phyloP scores from a whole-genome alignment of 2,329 filamentous ascomycete genomes.

The Xylaria sp. region DNA sequence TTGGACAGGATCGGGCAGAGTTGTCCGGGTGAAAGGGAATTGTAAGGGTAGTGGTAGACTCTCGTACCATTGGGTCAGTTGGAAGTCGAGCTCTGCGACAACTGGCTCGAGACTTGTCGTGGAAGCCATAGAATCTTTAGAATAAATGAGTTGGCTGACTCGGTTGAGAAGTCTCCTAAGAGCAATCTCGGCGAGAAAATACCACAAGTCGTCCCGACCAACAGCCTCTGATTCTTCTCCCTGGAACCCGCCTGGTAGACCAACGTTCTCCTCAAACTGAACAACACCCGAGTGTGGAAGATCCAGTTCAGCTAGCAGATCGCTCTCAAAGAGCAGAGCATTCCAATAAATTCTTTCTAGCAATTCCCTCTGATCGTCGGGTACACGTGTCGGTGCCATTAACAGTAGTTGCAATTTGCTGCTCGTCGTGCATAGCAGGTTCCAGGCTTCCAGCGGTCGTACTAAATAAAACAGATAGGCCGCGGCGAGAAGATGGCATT shows the following conservation, averaged over 20 bases:
- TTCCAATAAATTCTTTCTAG: constrained; percentile 87
- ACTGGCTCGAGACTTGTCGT: constrained; percentile 77
- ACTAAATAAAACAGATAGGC: constrained; percentile 86
- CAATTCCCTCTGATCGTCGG: constrained; percentile 72
- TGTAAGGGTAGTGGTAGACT: constrained; percentile 75
- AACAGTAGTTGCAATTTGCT: constrained; percentile 81
- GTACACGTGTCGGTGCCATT: constrained; percentile 74
- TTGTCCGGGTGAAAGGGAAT: constrained; percentile 73
- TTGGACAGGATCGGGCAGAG: constrained; percentile 75
- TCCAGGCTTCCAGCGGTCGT: constrained; percentile 83
- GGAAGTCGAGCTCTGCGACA: constrained; percentile 80
- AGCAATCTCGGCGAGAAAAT: constrained; percentile 83
- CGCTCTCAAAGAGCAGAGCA: constrained; percentile 78
- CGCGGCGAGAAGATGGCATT: constrained; percentile 80
- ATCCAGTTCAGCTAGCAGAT: constrained; percentile 79
- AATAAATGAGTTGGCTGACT: constrained; percentile 80
- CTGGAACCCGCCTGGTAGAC: constrained; percentile 78
- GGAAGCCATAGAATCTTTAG: constrained; percentile 72
- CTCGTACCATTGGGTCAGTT: constrained; percentile 85
- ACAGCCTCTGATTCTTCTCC: constrained; percentile 68
- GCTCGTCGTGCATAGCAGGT: constrained; percentile 76
- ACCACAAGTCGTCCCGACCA: constrained; percentile 81
- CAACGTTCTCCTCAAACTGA: constrained; percentile 80
- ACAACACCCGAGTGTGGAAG: constrained; percentile 83
- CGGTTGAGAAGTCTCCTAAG: constrained; percentile 77